Evolutionary conservation across 2,329 filamentous ascomycete species (phyloP).

Genomic region (Tolypocladium inflatum): DNA sequence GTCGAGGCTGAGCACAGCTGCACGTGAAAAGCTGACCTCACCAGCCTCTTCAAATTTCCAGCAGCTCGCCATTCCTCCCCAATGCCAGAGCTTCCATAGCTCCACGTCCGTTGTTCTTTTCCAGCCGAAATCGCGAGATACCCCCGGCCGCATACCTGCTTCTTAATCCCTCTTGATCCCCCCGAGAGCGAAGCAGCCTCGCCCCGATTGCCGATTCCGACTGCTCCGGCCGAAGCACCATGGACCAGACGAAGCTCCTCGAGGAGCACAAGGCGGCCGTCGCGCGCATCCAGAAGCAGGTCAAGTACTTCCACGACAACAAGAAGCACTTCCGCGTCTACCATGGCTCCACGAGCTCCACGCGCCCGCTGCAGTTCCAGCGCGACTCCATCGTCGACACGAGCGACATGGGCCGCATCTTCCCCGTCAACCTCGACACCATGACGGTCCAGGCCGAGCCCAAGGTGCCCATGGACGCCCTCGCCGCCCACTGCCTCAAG

Average conservation of each 20-base stretch:
- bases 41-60: not conserved
- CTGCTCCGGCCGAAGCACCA: not conserved
- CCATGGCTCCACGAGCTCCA: slow-evolving; percentile 53
- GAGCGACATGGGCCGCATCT: slow-evolving; percentile 40
- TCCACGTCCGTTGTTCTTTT: not conserved
- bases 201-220: not conserved
- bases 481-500: slow-evolving; percentile 40
- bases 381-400: slow-evolving; percentile 41
- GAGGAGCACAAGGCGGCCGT: slow-evolving; percentile 17
- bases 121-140: not conserved
- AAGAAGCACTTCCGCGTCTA: slow-evolving; percentile 45
- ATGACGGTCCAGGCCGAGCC: slow-evolving; percentile 45
- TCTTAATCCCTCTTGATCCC: too few relatives aligned
- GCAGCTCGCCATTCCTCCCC: not conserved
- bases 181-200: not conserved
- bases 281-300: slow-evolving; percentile 14
- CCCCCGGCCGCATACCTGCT: not conserved
- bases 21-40: not conserved
- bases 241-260: slow-evolving; percentile 9
- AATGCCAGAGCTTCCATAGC: not conserved
- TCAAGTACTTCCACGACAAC: slow-evolving; percentile 17
- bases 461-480: slow-evolving; percentile 48
- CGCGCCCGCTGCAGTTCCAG: slow-evolving; percentile 32
- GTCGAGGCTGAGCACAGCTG: not conserved
- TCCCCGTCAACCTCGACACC: slow-evolving; percentile 36